These are phyloP conservation scores for Verticillium klebahnii DNA, from an alignment of 2,329 filamentous ascomycete genomes.

Conservation along the genomic window DNA sequence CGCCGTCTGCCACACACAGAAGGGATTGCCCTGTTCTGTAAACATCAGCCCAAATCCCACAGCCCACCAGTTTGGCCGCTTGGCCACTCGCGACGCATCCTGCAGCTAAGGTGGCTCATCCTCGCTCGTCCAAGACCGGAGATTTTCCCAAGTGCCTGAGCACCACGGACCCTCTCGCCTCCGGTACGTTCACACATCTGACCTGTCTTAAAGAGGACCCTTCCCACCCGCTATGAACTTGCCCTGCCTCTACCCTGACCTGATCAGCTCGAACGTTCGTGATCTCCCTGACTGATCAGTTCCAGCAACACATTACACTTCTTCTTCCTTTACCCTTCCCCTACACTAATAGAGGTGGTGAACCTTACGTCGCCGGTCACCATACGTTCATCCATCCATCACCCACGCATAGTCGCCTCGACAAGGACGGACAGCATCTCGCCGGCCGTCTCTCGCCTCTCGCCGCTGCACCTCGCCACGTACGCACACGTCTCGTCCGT, in stretches of 20 bases:
- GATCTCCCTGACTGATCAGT: slow-evolving; percentile 13
- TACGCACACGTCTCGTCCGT: not conserved
- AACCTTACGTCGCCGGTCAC: not conserved
- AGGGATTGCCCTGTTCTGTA: slow-evolving; percentile 17
- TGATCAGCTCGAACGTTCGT: slow-evolving; percentile 14
- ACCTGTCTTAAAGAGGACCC: slow-evolving; percentile 19
- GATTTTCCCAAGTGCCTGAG: slow-evolving; percentile 17
- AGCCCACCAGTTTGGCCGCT: slow-evolving; percentile 14
- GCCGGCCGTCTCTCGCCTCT: not conserved
- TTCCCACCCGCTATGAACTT: slow-evolving; percentile 16
- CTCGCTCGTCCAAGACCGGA: slow-evolving; percentile 15
- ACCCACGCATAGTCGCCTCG: not conserved
- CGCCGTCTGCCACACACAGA: slow-evolving; percentile 13
- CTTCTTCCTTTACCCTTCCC: not conserved
- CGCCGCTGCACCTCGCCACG: not conserved
- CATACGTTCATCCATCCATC: not conserved
- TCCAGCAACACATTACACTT: slow-evolving; percentile 6
- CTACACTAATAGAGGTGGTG: slow-evolving; percentile 2
- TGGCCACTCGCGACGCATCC: slow-evolving; percentile 17
- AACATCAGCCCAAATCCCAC: slow-evolving; percentile 1
- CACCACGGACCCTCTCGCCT: slow-evolving; percentile 15
- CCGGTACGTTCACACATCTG: slow-evolving; percentile 13
- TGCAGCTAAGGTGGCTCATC: slow-evolving; percentile 15
- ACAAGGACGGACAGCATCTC: not conserved
- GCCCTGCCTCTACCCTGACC: slow-evolving; percentile 10